phyloP scores from a whole-genome alignment of 2,329 filamentous ascomycete genomes.

The Rugonectria rugulosa region DNA sequence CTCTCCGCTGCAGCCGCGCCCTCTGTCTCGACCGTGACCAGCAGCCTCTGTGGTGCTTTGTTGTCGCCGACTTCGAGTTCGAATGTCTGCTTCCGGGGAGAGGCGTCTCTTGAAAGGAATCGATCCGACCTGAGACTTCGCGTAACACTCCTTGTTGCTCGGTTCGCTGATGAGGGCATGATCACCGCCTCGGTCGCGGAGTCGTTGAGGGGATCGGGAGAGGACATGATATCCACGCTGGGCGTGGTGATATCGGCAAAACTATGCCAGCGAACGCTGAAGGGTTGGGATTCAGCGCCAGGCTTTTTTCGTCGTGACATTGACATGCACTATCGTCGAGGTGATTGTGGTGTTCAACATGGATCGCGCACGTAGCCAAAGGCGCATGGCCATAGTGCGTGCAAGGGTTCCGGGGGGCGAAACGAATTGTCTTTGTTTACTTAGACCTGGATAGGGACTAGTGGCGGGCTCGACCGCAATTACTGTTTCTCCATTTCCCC shows the following conservation, averaged over 20 bases:
- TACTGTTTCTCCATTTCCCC: constrained; percentile 37
- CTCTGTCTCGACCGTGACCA: constrained; percentile 64
- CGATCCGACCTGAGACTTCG: constrained; percentile 52
- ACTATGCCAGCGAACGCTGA: constrained; percentile 46
- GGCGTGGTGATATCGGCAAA: constrained; percentile 46
- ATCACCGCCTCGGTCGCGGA: constrained; percentile 41
- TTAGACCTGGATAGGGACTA: constrained; percentile 36
- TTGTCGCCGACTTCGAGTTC: constrained; percentile 63
- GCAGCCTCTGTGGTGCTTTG: constrained; percentile 58
- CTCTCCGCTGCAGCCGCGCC: constrained; percentile 45
- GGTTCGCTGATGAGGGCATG: constrained; percentile 49
- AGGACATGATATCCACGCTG: constrained; percentile 56
- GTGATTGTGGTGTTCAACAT: constrained; percentile 27
- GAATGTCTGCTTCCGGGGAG: constrained; percentile 64
- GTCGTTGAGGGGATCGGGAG: constrained; percentile 59
- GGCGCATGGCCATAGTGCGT: constrained; percentile 24
- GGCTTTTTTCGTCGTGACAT: constrained; percentile 42
- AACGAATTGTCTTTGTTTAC: constrained; percentile 40
- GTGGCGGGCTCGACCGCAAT: constrained; percentile 27
- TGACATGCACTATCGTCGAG: constrained; percentile 27
- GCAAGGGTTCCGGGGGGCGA: constrained; percentile 29
- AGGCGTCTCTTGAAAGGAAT: constrained; percentile 48
- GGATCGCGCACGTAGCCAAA: constrained; percentile 27
- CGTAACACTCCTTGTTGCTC: constrained; percentile 56
- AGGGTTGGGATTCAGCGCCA: constrained; percentile 37